Conservation (phyloP, 768 basidiomycete genomes). For the Russula abietina region DNA sequence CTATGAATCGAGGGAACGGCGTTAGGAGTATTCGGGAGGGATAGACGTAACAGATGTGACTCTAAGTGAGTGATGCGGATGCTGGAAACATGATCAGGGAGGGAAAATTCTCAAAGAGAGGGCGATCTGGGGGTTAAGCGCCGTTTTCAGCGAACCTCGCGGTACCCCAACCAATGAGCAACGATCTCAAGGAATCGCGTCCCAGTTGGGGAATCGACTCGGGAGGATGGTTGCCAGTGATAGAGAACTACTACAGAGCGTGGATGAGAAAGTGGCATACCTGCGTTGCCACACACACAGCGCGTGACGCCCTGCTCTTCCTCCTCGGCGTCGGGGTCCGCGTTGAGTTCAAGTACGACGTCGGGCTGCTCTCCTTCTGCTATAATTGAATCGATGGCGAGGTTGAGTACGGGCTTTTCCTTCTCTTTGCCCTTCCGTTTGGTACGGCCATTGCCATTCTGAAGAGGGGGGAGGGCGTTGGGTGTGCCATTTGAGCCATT, state of each 20-base stretch:
- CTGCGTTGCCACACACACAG: slow-evolving; percentile 79
- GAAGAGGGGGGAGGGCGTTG: slow-evolving; percentile 26
- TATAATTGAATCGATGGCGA: slow-evolving; percentile 30
- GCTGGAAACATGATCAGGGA: slow-evolving; percentile 8
- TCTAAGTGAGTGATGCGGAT: not conserved
- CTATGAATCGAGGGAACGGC: slow-evolving; percentile 27
- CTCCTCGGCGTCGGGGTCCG: slow-evolving; percentile 39
- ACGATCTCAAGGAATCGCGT: slow-evolving; percentile 5
- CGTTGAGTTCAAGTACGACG: slow-evolving; percentile 32
- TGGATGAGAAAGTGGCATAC: slow-evolving; percentile 38
- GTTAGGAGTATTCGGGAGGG: slow-evolving; percentile 27
- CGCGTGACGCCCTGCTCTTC: slow-evolving; percentile 66
- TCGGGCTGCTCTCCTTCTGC: slow-evolving; percentile 30
- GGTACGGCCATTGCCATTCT: slow-evolving; percentile 36
- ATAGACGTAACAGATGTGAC: slow-evolving; percentile 7
- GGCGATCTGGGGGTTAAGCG: slow-evolving; percentile 14
- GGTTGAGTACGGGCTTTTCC: slow-evolving; percentile 35
- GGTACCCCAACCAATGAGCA: slow-evolving; percentile 1
- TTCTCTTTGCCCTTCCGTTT: slow-evolving; percentile 68
- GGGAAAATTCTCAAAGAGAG: not conserved
- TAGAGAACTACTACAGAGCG: slow-evolving; percentile 10
- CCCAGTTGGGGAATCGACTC: not conserved
- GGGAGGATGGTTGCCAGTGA: not conserved
- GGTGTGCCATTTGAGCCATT: slow-evolving; percentile 32
- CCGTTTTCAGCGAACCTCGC: slow-evolving; percentile 10